Evolutionary conservation across 2,329 filamentous ascomycete genomes (phyloP), one percentile per base, ranked within the genome.

Genomic region (Pseudogymnoascus sp.): DNA sequence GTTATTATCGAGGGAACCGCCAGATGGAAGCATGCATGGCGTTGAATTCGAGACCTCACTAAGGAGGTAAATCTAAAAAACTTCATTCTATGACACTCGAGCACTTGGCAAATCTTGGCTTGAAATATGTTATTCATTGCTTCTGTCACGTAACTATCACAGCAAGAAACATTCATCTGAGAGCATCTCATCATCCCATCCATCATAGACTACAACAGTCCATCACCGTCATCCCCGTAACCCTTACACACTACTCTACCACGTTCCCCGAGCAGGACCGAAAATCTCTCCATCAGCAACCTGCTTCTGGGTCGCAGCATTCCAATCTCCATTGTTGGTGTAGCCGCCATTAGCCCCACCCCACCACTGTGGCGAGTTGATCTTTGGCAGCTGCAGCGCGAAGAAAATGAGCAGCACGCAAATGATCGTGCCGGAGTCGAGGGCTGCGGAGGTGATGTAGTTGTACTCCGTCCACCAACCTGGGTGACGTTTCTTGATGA

Each of bases 391-490:
- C 62, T 85, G 84, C 28, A 91, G 75, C 1, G 85, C 81, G 67
- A 89, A 84, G 77, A 91, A 89, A 63, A 91, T 87, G 63, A 91
- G 72, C 37, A 91, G 81, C 0, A 87, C 87, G 35, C 81, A 83
- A 18, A 90, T 72, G 11, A 87, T 84, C 4, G 90, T 79, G 4
- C 88, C 88, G 59, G 83, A 83, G 72, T 91, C 88, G 38, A 91
- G 76, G 1, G 85, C 88, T 0, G 88, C 88, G 18, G 87, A 89
- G 0, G 87, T 84, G 70, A 90, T 81, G 72, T 91, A 91, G 77
- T 91, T 91, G 77, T 90, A 91, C 73, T 87, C 85, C 73, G 88
- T 78, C 88, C 88, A 91, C 88, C 88, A 91, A 35, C 86, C 88
- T 3, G 80, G 83, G 75, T 82, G 88, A 65, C 83, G 80, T 63